Evolutionary conservation across 2,329 filamentous ascomycete species (phyloP), one percentile per base, ranked within the genome.

Genomic region (Ascochyta fabae): DNA sequence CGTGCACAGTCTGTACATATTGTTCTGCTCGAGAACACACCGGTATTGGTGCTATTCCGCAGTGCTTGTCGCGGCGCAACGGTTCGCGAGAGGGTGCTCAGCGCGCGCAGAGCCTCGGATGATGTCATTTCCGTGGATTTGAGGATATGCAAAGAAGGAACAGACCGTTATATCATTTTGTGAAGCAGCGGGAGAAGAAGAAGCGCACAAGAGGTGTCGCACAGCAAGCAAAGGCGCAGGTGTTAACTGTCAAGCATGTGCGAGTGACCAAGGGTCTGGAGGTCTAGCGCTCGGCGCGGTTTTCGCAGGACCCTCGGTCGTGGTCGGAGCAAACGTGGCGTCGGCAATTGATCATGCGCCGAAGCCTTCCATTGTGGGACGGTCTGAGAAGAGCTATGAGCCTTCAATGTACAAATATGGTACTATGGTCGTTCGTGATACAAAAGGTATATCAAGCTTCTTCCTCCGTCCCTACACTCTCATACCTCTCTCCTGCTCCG

Each of bases 401-500:
- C 36, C 16, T 39, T 13, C 19, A 12, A 16, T 48, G 8, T 27
- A 40, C 12, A 31, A 5, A 15, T 5, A 31, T 47, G 29, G 34
- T 13, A 29, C 26, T 38, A 15, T 27, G 10, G n/a, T 35, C 33
- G 10, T 42, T 42, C 36, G 39, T 53, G 13, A 42, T 23, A 13
- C 35, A 36, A 38, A 13, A 42, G 23, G 42, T 16, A 44, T 43
- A 58, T 62, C 44, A 65, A 34, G 46, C 52, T 34, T 66, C 71
- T 39, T 75, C 72, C 50, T 70, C 70, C 13, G 48, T 68, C 26
- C 64, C 68, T 26, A 90, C 86, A 19, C 80, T 79, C 78, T 92
- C 84, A 75, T 91, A 89, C 60, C 65, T 57, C 19, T 86, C 81
- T 57, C 59, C 61, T 8, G 53, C 81, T 58, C 59, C 61, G 6